Conservation (phyloP, 208 protist species). For the Leishmania major region DNA sequence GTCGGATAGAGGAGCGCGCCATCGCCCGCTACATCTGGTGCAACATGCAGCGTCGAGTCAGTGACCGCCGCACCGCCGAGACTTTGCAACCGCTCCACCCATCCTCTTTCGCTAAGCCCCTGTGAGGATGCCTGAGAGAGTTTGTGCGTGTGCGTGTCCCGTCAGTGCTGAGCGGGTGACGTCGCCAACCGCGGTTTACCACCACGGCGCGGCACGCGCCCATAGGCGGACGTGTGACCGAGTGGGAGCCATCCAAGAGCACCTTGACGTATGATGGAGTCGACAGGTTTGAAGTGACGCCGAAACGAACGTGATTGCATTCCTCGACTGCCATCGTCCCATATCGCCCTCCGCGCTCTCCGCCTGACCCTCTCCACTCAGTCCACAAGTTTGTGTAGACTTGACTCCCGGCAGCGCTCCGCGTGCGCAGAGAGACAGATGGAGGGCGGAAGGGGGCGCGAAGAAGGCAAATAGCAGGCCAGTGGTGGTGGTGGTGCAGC, state of each 20-base stretch:
- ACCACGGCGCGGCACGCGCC: background rate
- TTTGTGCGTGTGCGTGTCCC: background rate
- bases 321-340: background rate
- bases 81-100: background rate
- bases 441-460: background rate
- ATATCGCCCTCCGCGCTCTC: background rate
- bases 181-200: background rate
- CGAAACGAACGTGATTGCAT: background rate
- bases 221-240: background rate
- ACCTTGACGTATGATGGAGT: background rate
- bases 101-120: background rate
- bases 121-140: background rate
- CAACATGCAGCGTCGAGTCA: constrained; percentile 14
- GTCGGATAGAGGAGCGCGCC: constrained; percentile 44
- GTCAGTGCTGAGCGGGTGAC: background rate
- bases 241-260: background rate
- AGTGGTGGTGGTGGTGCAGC: background rate
- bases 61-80: background rate
- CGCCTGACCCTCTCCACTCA: background rate
- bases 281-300: background rate
- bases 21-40: constrained; percentile 59
- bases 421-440: background rate
- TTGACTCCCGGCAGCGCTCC: background rate
- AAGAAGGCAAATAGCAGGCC: too few species aligned
- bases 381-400: background rate